Evolutionary conservation across 2,329 filamentous ascomycete species (phyloP).

Genomic region (Dichotomopilus funicola): DNA sequence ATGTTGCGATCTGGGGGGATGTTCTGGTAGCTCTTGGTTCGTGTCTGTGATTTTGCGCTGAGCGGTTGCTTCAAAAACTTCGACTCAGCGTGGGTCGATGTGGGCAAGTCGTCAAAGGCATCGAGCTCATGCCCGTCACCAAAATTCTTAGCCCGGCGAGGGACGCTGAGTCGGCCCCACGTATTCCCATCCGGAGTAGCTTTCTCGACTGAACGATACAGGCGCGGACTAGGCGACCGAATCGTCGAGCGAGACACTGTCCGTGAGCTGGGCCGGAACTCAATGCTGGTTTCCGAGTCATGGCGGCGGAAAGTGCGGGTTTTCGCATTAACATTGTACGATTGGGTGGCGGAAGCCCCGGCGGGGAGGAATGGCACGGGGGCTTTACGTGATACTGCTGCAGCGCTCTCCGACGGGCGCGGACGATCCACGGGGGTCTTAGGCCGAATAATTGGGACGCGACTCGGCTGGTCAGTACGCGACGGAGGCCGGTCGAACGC

Average conservation of each 20-base stretch:
- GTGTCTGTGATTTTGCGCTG: conserved; percentile 54
- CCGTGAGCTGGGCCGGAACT: conserved; percentile 51
- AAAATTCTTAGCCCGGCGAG: conserved; percentile 64
- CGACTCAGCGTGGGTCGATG: conserved; percentile 73
- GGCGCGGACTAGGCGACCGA: conserved; percentile 55
- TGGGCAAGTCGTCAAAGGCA: conserved; percentile 89
- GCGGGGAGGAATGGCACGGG: conserved; percentile 73
- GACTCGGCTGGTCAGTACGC: conserved; percentile 42
- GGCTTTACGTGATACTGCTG: conserved; percentile 49
- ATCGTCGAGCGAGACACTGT: conserved; percentile 51
- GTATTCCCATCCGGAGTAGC: conserved; percentile 37
- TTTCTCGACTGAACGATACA: conserved; percentile 37
- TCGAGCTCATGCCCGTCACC: conserved; percentile 91
- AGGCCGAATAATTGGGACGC: conserved; percentile 51
- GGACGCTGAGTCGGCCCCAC: conserved; percentile 66
- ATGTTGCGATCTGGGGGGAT: conserved; percentile 47
- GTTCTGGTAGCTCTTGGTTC: conserved; percentile 52
- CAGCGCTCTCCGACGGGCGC: conserved; percentile 46
- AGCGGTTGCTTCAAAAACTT: conserved; percentile 76
- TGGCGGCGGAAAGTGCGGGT: conserved; percentile 69
- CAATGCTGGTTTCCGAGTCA: conserved; percentile 67
- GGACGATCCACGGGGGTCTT: conserved; percentile 66
- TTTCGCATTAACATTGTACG: conserved; percentile 71
- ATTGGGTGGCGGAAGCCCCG: conserved; percentile 55
- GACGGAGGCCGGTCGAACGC: conserved; percentile 52